Evolutionary conservation across 495 filamentous ascomycete genomes (phyloP).

Genomic region (Lepidopterella palustris): DNA sequence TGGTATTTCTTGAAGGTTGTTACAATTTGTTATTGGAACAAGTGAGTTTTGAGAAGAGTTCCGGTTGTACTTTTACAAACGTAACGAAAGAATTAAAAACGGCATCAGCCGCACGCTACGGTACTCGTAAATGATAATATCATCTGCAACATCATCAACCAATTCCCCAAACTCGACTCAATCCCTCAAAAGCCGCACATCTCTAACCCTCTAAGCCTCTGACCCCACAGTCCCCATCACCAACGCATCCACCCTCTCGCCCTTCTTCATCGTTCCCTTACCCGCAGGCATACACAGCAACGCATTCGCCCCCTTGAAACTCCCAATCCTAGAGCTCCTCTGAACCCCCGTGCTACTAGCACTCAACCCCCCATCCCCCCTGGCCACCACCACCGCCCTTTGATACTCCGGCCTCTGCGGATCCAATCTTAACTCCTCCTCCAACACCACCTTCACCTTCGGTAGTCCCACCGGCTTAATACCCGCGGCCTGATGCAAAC

Average conservation of each 20-base stretch:
- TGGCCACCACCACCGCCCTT: conserved; percentile 59
- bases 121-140: too few relatives aligned
- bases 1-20: background rate
- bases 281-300: conserved; percentile 67
- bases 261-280: conserved; percentile 45
- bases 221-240: conserved; percentile 47
- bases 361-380: conserved; percentile 59
- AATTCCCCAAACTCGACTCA: too few relatives aligned
- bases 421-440: conserved; percentile 67
- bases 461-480: conserved; percentile 59
- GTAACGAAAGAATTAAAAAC: too few relatives aligned
- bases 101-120: too few relatives aligned
- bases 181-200: too few relatives aligned
- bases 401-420: conserved; percentile 78
- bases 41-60: too few relatives aligned
- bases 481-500: conserved; percentile 65
- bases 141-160: too few relatives aligned
- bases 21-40: too few relatives aligned
- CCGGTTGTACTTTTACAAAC: too few relatives aligned
- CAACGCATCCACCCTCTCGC: conserved; percentile 53
- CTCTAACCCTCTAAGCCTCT: background rate
- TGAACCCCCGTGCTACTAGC: conserved; percentile 85
- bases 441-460: conserved; percentile 60
- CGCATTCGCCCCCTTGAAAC: conserved; percentile 80
- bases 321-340: conserved; percentile 82